These are phyloP conservation scores for Aspergillus incahuasiensis DNA, from an alignment of 495 filamentous ascomycete species.

Conservation along the genomic window DNA sequence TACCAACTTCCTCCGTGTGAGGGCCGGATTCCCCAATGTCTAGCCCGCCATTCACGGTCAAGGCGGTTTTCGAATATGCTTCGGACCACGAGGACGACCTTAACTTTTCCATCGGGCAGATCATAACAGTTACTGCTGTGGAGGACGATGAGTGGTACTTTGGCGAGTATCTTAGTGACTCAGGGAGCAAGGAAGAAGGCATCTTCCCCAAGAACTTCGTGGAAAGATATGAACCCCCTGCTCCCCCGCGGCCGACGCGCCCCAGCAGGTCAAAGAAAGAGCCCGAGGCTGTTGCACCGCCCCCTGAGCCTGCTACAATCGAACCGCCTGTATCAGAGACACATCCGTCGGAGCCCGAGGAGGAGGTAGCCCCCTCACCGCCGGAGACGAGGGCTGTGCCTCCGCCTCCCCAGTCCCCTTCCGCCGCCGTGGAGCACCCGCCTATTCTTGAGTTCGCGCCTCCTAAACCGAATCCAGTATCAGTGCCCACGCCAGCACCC, in stretches of 20 bases:
- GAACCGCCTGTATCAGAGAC: slow-evolving; percentile 26
- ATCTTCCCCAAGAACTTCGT: slow-evolving; percentile 98
- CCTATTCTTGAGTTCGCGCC: slow-evolving; percentile 19
- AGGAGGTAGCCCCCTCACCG: slow-evolving; percentile 23
- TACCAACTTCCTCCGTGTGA: slow-evolving; percentile 20
- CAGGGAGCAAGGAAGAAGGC: slow-evolving; percentile 71
- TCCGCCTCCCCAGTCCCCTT: slow-evolving; percentile 36
- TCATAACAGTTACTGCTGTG: slow-evolving; percentile 87
- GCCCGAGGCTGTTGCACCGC: slow-evolving; percentile 31
- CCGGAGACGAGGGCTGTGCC: slow-evolving; percentile 30
- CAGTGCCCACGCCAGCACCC: slow-evolving; percentile 19
- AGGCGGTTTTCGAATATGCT: slow-evolving; percentile 87
- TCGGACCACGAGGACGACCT: slow-evolving; percentile 94
- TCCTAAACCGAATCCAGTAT: slow-evolving; percentile 27
- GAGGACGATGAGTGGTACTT: slow-evolving; percentile 95
- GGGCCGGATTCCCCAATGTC: slow-evolving; percentile 57
- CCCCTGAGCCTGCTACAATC: slow-evolving; percentile 38
- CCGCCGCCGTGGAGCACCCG: slow-evolving; percentile 17
- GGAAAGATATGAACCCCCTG: slow-evolving; percentile 85
- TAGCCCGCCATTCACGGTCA: slow-evolving; percentile 82
- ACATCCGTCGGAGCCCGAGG: slow-evolving; percentile 32
- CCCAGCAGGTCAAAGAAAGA: slow-evolving; percentile 71
- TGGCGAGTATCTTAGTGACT: slow-evolving; percentile 78
- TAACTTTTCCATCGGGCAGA: slow-evolving; percentile 74
- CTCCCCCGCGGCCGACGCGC: slow-evolving; percentile 79